These are phyloP conservation scores for Russula abietina DNA, from an alignment of 768 basidiomycete species.

Conservation along the genomic window DNA sequence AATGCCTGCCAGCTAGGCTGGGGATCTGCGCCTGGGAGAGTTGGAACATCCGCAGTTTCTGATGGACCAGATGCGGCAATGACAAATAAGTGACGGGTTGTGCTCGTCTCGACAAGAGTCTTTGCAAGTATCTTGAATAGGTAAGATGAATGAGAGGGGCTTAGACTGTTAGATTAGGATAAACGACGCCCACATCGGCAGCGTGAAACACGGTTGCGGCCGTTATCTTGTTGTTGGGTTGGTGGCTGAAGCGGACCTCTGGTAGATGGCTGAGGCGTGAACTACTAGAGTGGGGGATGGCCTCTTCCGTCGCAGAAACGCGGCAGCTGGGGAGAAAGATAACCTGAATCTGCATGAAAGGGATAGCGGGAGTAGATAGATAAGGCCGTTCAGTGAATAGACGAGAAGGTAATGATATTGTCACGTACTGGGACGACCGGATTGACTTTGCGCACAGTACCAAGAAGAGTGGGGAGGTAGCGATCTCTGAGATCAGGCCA, in stretches of 20 bases:
- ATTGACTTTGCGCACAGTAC: conserved; percentile 24
- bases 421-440: conserved; percentile 24
- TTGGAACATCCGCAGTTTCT: conserved; percentile 13
- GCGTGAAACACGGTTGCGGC: conserved; percentile 17
- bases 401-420: background rate
- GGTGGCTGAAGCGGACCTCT: conserved; percentile 22
- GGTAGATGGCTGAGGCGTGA: conserved; percentile 22
- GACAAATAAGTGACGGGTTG: conserved; percentile 25
- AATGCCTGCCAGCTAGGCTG: conserved; percentile 15
- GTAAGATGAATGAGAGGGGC: conserved; percentile 7
- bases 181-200: conserved; percentile 20
- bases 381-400: background rate
- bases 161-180: background rate
- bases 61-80: conserved; percentile 24
- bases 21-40: conserved; percentile 15
- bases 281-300: conserved; percentile 12
- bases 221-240: conserved; percentile 22
- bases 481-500: conserved; percentile 27
- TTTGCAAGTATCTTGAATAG: conserved; percentile 16
- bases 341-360: conserved; percentile 20
- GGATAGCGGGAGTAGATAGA: background rate
- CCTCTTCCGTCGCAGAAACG: conserved; percentile 19
- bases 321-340: conserved; percentile 21
- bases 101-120: conserved; percentile 12
- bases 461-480: conserved; percentile 25